phyloP scores from a whole-genome alignment of 2,329 filamentous ascomycete genomes.

The Talaromyces sp. region DNA sequence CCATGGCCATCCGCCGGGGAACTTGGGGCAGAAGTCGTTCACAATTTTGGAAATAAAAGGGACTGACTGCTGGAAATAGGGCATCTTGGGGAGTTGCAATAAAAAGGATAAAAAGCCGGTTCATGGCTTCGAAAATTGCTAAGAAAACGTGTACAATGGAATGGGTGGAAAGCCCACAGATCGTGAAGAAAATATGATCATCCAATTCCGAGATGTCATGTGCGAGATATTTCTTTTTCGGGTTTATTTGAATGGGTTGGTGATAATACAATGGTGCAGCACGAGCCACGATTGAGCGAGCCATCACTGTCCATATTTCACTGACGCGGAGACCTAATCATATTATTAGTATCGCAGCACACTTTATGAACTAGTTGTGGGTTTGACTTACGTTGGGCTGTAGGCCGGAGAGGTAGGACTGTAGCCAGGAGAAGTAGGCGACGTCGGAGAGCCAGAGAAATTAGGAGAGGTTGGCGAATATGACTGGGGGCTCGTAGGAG shows the following conservation, averaged over 20 bases:
- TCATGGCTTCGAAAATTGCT: conserved; percentile 22
- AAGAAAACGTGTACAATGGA: conserved; percentile 38
- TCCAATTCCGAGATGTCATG: conserved; percentile 41
- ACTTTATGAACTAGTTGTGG: background rate
- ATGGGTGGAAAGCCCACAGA: conserved; percentile 33
- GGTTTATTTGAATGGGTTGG: conserved; percentile 31
- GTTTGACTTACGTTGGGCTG: conserved; percentile 44
- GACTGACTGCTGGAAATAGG: conserved; percentile 24
- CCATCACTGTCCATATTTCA: conserved; percentile 32
- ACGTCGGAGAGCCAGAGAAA: conserved; percentile 50
- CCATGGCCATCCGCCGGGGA: conserved; percentile 13
- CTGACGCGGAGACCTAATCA: conserved; percentile 44
- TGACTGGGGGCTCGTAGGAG: conserved; percentile 50
- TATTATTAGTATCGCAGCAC: conserved; percentile 19
- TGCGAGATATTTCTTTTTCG: conserved; percentile 42
- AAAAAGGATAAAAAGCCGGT: conserved; percentile 21
- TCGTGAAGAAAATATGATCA: conserved; percentile 40
- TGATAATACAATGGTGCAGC: conserved; percentile 45
- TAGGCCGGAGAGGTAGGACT: conserved; percentile 49
- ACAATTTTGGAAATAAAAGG: conserved; percentile 33
- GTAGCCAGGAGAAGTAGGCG: conserved; percentile 47
- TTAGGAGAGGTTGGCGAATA: conserved; percentile 56
- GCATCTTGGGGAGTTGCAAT: conserved; percentile 14
- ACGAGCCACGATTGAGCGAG: conserved; percentile 24
- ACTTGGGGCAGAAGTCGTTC: conserved; percentile 28